Evolutionary conservation across 768 basidiomycete genomes (phyloP), one percentile per base, ranked within the genome.

Genomic region (Boletales sp.): DNA sequence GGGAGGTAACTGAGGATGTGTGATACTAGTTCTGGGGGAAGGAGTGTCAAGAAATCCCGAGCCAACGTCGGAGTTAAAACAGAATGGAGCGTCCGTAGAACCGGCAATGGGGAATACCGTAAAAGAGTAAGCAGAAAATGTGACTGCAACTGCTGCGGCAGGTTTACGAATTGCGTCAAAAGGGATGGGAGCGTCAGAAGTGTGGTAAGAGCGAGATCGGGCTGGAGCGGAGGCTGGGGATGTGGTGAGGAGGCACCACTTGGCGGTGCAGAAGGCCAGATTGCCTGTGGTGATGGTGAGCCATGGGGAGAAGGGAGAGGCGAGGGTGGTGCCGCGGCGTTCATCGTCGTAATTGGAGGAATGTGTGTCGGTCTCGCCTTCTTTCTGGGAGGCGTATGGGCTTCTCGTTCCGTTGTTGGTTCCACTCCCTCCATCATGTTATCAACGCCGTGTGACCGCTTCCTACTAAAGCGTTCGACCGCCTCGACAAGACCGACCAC

Each of bases 111-210:
- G 5, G 94, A 92, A 60, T 94, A 91, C 52, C 93, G 87, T 31
- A 99, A 75, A 50, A 98, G 82, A 21, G 92, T 92, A 59, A 97
- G 83, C 48, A 98, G 81, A 61, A 96, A 83, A 67, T 97, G 94
- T 5, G 93, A 93, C 71, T 98, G 95, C 12, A 97, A 73, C 8
- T 82, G 77, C 10, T 86, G 76, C 1, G 94, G 92, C 21, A 98
- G 77, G 47, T 69, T 75, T 28, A 83, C 82, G 70, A 94, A 98
- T 56, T 94, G 88, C 8, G 79, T 69, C 13, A 96, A 78, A 34
- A 99, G 74, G 2, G 83, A 77, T 2, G 94, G 94, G 0, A 99
- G 80, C 0, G 95, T 86, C 49, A 95, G 70, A 36, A 99, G 83
- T 0, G 92, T 86, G 7, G 90, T 85, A 13, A 97, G 70, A 12